phyloP scores from a whole-genome alignment of 176 grass and related monocot species.

The Stipa capillata region DNA sequence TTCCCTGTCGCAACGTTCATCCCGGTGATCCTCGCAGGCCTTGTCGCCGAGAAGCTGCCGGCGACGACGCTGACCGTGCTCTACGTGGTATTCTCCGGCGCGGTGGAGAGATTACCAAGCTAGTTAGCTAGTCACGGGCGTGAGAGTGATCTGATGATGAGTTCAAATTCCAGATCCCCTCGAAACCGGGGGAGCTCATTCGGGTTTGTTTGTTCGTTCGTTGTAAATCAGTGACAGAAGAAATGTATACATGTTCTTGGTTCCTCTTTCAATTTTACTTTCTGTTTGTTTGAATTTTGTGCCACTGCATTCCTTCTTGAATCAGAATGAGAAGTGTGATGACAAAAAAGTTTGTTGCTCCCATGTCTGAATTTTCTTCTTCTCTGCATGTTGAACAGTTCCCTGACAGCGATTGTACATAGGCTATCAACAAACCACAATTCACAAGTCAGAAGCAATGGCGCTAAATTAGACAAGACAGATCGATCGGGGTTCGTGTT shows the following conservation, averaged over 20 bases:
- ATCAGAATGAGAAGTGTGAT: conserved; percentile 17
- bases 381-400: background rate
- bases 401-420: background rate
- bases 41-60: conserved; percentile 50
- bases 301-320: conserved; percentile 21
- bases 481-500: too few species aligned
- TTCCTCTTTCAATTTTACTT: background rate
- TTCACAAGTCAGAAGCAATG: background rate
- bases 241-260: background rate
- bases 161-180: too few species aligned
- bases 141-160: too few species aligned
- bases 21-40: conserved; percentile 49
- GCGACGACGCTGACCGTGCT: conserved; percentile 51
- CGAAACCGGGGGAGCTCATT: background rate
- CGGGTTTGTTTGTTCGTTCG: background rate
- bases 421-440: background rate
- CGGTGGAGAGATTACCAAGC: conserved; percentile 1
- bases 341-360: background rate
- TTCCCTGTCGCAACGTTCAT: conserved; percentile 26
- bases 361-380: background rate
- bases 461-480: too few species aligned
- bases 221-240: background rate
- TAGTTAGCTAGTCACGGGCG: background rate
- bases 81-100: conserved; percentile 30
- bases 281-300: background rate